A percentile compares a stretch with the other conserved stretches of the same genome.
Conservation (phyloP, 345 rosid genomes). For the Gossypium rotundifolium region DNA sequence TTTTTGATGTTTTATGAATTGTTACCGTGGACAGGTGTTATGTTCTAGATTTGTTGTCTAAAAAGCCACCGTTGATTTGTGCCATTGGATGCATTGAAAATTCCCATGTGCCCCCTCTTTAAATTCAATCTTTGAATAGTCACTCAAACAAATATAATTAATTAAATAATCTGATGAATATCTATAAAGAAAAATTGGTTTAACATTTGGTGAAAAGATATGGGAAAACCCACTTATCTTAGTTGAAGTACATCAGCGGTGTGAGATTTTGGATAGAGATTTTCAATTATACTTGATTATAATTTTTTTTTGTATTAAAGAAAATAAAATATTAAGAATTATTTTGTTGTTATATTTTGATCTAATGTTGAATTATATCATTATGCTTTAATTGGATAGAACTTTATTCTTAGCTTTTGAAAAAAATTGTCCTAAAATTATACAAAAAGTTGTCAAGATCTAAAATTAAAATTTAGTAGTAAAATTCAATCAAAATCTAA, state of each 20-base stretch:
- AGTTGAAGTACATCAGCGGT: not conserved
- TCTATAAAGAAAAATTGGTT: not conserved
- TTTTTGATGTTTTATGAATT: constrained; percentile 27
- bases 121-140: not conserved
- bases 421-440: too few relatives aligned
- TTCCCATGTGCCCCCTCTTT: not conserved
- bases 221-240: not conserved
- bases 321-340: too few relatives aligned
- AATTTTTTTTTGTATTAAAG: too few relatives aligned
- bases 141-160: not conserved
- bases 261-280: too few relatives aligned
- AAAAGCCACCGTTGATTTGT: not conserved
- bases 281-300: too few relatives aligned
- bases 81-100: not conserved
- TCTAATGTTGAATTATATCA: too few relatives aligned
- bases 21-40: constrained; percentile 61
- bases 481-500: too few relatives aligned
- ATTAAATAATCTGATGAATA: not conserved
- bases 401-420: too few relatives aligned
- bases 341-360: too few relatives aligned
- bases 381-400: too few relatives aligned
- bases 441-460: too few relatives aligned
- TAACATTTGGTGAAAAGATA: not conserved
- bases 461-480: too few relatives aligned
- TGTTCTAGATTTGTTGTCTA: not conserved